A percentile compares a stretch with the other conserved stretches of the same genome.
Conservation (phyloP, 148 eudicot genomes). For the Diospyros lotus region DNA sequence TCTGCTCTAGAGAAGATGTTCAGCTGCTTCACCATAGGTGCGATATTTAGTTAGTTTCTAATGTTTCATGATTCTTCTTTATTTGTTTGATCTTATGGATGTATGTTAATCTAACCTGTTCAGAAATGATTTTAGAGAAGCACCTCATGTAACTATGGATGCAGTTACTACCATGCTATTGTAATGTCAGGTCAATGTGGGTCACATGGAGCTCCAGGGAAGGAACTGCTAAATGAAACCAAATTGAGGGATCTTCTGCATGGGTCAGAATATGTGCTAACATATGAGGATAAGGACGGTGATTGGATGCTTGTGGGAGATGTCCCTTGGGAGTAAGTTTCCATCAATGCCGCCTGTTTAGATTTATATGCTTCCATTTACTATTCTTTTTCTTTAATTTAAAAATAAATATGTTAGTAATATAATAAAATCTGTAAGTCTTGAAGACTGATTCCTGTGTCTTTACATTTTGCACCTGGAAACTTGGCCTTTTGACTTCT, state of each 20-base stretch:
- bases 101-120: neutral
- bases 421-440: neutral
- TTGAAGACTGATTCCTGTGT: neutral
- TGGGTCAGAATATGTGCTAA: constrained; percentile 89
- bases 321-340: constrained; percentile 76
- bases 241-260: constrained; percentile 80
- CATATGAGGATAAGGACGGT: constrained; percentile 87
- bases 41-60: neutral
- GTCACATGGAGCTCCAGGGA: constrained; percentile 34
- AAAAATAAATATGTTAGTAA: neutral
- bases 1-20: constrained; percentile 87
- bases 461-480: neutral
- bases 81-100: neutral
- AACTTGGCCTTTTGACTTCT: neutral
- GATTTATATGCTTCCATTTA: neutral
- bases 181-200: constrained; percentile 37
- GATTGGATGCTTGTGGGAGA: constrained; percentile 88
- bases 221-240: constrained; percentile 56
- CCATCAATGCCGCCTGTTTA: neutral
- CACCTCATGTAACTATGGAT: neutral
- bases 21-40: constrained; percentile 79
- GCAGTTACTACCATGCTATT: constrained; percentile 9
- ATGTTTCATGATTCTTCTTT: neutral
- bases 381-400: neutral
- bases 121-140: neutral